Conservation (phyloP, 2,329 filamentous ascomycete genomes). For the Rachicladosporium sp. region DNA sequence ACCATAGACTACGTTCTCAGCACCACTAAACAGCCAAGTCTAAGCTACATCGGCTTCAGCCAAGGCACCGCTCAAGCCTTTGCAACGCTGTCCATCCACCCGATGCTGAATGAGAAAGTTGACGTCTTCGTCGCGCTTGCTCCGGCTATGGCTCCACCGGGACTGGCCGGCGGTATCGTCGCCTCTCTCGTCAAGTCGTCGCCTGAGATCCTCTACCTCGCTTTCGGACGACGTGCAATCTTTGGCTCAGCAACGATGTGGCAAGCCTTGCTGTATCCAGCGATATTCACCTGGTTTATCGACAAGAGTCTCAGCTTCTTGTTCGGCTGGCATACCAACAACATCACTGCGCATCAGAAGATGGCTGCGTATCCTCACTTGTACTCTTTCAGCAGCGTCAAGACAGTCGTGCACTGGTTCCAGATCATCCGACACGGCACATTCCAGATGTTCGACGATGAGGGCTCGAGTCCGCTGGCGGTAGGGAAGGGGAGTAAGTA, state of each 20-base stretch:
- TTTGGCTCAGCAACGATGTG: slow-evolving; percentile 91
- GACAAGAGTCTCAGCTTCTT: slow-evolving; percentile 71
- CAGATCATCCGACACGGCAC: slow-evolving; percentile 94
- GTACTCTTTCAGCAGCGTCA: slow-evolving; percentile 93
- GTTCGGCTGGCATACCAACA: slow-evolving; percentile 78
- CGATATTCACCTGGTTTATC: slow-evolving; percentile 79
- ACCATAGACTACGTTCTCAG: slow-evolving; percentile 84
- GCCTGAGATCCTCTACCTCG: slow-evolving; percentile 79
- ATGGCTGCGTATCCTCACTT: slow-evolving; percentile 90
- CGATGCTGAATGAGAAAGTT: slow-evolving; percentile 79
- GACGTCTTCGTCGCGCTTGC: slow-evolving; percentile 94
- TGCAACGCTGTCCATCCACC: slow-evolving; percentile 82
- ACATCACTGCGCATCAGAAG: slow-evolving; percentile 79
- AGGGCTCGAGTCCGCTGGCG: slow-evolving; percentile 65
- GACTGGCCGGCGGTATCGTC: slow-evolving; percentile 78
- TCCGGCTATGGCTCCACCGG: slow-evolving; percentile 90
- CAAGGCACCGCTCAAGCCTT: slow-evolving; percentile 97
- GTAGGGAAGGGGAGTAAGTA: slow-evolving; percentile 64
- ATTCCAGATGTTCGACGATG: slow-evolving; percentile 98
- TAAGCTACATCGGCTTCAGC: slow-evolving; percentile 95
- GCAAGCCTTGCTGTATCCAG: slow-evolving; percentile 90
- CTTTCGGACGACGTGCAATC: slow-evolving; percentile 85
- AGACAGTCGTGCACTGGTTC: slow-evolving; percentile 97
- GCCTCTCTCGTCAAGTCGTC: slow-evolving; percentile 89
- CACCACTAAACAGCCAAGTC: slow-evolving; percentile 65